Evolutionary conservation across 352 stramenopile genomes (phyloP).

Genomic region (Pelagophyceae sp.): DNA sequence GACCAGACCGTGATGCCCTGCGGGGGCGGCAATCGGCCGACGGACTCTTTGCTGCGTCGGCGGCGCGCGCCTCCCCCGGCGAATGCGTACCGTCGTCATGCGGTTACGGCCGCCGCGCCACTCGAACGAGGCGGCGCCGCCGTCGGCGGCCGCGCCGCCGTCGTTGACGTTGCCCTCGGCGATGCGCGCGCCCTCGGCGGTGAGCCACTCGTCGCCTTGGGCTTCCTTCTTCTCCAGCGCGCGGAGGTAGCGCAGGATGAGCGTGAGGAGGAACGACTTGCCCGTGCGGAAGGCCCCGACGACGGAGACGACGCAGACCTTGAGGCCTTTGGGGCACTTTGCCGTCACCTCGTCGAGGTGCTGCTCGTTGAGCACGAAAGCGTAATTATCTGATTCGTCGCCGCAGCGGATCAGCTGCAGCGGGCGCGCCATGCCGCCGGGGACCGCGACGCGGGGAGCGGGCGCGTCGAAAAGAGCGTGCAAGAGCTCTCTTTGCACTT

Average conservation of each 20-base stretch:
- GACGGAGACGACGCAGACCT: conserved; percentile 92
- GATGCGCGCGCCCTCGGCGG: conserved; percentile 28
- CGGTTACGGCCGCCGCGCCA: conserved; percentile 88
- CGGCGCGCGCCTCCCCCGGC: too few relatives aligned
- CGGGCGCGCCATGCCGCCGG: too few relatives aligned
- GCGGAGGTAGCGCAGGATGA: conserved; percentile 92
- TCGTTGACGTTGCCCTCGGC: conserved; percentile 39
- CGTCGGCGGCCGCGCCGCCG: conserved; percentile 18
- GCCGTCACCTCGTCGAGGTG: conserved; percentile 53
- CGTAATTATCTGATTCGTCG: conserved; percentile 51
- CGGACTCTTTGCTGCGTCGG: too few relatives aligned
- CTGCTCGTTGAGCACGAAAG: conserved; percentile 63
- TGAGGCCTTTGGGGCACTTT: conserved; percentile 78
- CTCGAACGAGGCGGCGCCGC: conserved; percentile 65
- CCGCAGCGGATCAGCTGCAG: conserved; percentile 62
- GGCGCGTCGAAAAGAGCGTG: too few relatives aligned
- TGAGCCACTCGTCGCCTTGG: conserved; percentile 34
- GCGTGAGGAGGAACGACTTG: conserved; percentile 94
- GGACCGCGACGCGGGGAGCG: too few relatives aligned
- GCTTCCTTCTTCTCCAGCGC: conserved; percentile 45
- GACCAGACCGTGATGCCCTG: conserved; percentile 98
- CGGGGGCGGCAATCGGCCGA: too few relatives aligned
- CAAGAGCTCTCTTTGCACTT: too few relatives aligned
- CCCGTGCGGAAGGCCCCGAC: conserved; percentile 96
- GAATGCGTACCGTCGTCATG: conserved; percentile 89